phyloP scores from a whole-genome alignment of 345 rosid genomes.

The Sisymbrium altissimum region DNA sequence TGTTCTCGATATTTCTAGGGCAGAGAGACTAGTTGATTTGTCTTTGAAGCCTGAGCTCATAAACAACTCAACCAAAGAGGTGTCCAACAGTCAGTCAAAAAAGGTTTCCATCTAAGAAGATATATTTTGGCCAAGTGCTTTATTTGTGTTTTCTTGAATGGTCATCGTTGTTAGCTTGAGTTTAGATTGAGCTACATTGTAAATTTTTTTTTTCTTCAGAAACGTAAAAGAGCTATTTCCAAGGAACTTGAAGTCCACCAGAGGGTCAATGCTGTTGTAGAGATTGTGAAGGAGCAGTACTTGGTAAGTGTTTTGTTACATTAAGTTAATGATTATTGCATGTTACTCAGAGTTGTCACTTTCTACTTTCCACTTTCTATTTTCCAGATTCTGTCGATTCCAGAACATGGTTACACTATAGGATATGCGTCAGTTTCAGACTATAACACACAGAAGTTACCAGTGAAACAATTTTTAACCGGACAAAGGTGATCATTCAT shows the following conservation, averaged over 20 bases:
- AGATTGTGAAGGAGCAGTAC: slow-evolving; percentile 95
- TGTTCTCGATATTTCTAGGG: slow-evolving; percentile 81
- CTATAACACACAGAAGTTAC: slow-evolving; percentile 79
- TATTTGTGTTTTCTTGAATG: slow-evolving; percentile 5
- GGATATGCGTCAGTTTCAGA: slow-evolving; percentile 84
- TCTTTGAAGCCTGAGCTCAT: slow-evolving; percentile 74
- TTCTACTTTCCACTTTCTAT: slow-evolving; percentile 21
- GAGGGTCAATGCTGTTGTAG: slow-evolving; percentile 72
- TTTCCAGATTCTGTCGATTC: slow-evolving; percentile 82
- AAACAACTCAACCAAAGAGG: slow-evolving; percentile 39
- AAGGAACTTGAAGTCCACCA: slow-evolving; percentile 73
- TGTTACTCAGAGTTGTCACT: slow-evolving; percentile 20
- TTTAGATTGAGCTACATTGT: slow-evolving; percentile 11
- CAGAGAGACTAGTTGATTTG: slow-evolving; percentile 80
- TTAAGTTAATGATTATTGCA: slow-evolving; percentile 21
- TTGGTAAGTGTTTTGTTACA: slow-evolving; percentile 52
- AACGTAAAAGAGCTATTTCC: slow-evolving; percentile 62
- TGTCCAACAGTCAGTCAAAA: slow-evolving; percentile 40
- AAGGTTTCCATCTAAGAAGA: slow-evolving; percentile 46
- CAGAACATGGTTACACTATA: slow-evolving; percentile 62
- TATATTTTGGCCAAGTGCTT: slow-evolving; percentile 1
- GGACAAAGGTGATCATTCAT: slow-evolving; percentile 67
- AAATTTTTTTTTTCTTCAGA: slow-evolving; percentile 38
- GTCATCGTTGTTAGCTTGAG: not conserved
- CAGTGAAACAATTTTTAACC: slow-evolving; percentile 54